Base-by-base conservation (phyloP, 768 basidiomycete genomes). In the Tricholoma furcatifolium region DNA sequence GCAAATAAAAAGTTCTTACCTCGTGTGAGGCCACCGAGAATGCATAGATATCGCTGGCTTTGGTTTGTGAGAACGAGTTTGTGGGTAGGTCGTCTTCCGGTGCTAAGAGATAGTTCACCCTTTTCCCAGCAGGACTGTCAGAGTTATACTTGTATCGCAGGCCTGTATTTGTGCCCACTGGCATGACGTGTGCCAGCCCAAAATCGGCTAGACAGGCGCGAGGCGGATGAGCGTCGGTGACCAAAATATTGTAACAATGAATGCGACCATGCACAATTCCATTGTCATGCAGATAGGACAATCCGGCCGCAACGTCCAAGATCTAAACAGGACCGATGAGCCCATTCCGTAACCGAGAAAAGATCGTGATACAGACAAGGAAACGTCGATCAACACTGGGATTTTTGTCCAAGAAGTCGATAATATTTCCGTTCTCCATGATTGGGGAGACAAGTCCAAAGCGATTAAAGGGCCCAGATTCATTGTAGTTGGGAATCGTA, bases 1-100 rank as follows among this genome's bases (percentile, higher is more conserved):
- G 14, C 20, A 18, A 42, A n/a, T 21, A 14, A 9, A 10, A 32
- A 30, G 17, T 23, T 4, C 10, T 2, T 11, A 59, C 58, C 48
- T 56, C 46, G 35, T 56, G 56, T 2, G 43, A n/a, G n/a, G n/a
- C n/a, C n/a, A n/a, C n/a, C n/a, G n/a, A n/a, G n/a, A n/a, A n/a
- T n/a, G n/a, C n/a, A 47, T 53, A 59, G 24, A 56, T 34, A 31
- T 59, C 58, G 24, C 47, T 50, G 20, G 43, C 43, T 38, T 38
- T 44, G 38, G 24, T 50, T 24, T 42, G 35, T 18, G 32, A 43
- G 45, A 34, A 38, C 17, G 17, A 17, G 6, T 17, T 6, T 2
- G 11, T 8, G 0, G 35, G 4, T 6, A n/a, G 34, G 9, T 34
- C 2, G 11, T 43, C n/a, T 31, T 51, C 50, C 15, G 50, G 50